Evolutionary conservation across 768 basidiomycete species (phyloP).

Genomic region (Auricularia heimuer): DNA sequence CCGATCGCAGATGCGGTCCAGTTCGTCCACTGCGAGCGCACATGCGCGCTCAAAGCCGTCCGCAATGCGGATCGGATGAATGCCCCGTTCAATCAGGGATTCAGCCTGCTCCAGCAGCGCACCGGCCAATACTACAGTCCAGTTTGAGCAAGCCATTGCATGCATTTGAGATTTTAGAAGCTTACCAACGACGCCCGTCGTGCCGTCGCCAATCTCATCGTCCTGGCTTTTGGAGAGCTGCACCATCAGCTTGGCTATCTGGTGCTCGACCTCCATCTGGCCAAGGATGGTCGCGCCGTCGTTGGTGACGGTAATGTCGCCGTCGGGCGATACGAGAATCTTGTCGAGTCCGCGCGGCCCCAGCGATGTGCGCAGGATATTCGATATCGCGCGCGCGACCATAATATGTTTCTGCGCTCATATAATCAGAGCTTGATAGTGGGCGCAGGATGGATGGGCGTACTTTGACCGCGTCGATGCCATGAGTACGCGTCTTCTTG

Average conservation of each 20-base stretch:
- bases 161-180: conserved; percentile 1
- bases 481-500: conserved; percentile 86
- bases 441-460: conserved; percentile 10
- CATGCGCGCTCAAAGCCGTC: conserved; percentile 98
- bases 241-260: conserved; percentile 95
- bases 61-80: conserved; percentile 97
- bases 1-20: conserved; percentile 83
- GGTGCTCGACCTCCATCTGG: conserved; percentile 99
- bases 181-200: conserved; percentile 95
- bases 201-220: conserved; percentile 99
- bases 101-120: conserved; percentile 93
- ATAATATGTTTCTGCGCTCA: conserved; percentile 76
- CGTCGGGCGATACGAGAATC: conserved; percentile 91
- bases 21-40: conserved; percentile 75
- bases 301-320: conserved; percentile 98
- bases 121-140: conserved; percentile 77
- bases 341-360: conserved; percentile 95
- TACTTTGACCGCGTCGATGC: conserved; percentile 92
- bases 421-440: conserved; percentile 10
- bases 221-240: conserved; percentile 97
- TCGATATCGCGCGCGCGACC: conserved; percentile 86
- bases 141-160: conserved; percentile 1
- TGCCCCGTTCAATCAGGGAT: conserved; percentile 93
- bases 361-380: conserved; percentile 89
- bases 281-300: conserved; percentile 97